Evolutionary conservation across 2,329 filamentous ascomycete species (phyloP).

Genomic region (Xylariaceae sp.): DNA sequence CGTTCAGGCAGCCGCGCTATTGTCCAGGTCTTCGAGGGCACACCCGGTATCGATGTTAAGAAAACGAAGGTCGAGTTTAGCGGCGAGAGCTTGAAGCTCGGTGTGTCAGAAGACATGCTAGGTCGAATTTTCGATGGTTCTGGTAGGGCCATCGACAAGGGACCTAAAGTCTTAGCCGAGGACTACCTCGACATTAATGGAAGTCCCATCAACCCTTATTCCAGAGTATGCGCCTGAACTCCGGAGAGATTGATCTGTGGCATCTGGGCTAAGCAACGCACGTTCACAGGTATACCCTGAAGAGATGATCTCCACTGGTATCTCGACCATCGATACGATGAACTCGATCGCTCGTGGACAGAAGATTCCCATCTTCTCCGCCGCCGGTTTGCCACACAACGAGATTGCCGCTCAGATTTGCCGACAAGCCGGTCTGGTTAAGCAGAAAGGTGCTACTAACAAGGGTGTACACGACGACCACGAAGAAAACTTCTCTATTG

Average conservation of each 20-base stretch:
- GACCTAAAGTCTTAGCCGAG: conserved; percentile 94
- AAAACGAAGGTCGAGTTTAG: conserved; percentile 99
- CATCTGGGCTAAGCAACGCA: conserved; percentile 18
- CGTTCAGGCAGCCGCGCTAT: conserved; percentile 77
- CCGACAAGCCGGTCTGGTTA: conserved; percentile 89
- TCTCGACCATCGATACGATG: conserved; percentile 98
- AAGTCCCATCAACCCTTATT: conserved; percentile 96
- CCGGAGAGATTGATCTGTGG: not conserved
- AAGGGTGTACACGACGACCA: conserved; percentile 96
- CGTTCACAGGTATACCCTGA: conserved; percentile 79
- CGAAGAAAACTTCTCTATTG: conserved; percentile 99
- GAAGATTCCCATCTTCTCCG: conserved; percentile 99
- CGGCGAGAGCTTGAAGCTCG: conserved; percentile 93
- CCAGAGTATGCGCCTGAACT: conserved; percentile 58
- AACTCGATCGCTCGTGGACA: conserved; percentile 96
- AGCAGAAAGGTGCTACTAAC: conserved; percentile 68
- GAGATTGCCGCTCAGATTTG: conserved; percentile 99
- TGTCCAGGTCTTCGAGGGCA: conserved; percentile 98
- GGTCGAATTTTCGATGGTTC: conserved; percentile 98
- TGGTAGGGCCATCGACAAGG: conserved; percentile 96
- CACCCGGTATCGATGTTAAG: conserved; percentile 95
- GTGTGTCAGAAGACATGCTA: conserved; percentile 99
- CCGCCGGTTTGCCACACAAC: conserved; percentile 96
- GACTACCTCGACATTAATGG: conserved; percentile 99
- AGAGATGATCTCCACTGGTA: conserved; percentile 99